These are phyloP conservation scores for Sugiyamaella xylanicola DNA, from an alignment of 1,139 yeast genomes.

Conservation along the genomic window DNA sequence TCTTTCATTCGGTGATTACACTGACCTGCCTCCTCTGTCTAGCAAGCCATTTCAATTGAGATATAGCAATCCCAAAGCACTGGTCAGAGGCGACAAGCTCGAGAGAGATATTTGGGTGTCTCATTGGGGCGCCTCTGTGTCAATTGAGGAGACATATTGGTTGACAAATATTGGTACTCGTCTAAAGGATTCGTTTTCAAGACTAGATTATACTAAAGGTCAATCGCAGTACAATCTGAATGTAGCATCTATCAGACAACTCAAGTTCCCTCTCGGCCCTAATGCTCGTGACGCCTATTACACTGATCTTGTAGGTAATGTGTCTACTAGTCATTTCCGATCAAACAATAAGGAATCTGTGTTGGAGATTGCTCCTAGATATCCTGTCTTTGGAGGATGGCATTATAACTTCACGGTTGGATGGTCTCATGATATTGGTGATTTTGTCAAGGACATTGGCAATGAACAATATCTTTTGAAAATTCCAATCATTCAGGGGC, in stretches of 20 bases:
- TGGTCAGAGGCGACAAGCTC: conserved; percentile 60
- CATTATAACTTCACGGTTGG: conserved; percentile 92
- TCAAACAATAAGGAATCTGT: conserved; percentile 43
- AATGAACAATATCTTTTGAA: conserved; percentile 61
- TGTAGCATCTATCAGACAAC: conserved; percentile 42
- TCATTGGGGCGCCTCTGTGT: conserved; percentile 65
- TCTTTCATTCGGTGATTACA: conserved; percentile 61
- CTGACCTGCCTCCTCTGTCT: conserved; percentile 51
- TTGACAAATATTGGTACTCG: conserved; percentile 74
- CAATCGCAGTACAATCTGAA: conserved; percentile 37
- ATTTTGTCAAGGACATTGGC: conserved; percentile 50
- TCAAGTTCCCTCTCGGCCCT: conserved; percentile 57
- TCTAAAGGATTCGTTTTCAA: conserved; percentile 63
- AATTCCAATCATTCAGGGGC: conserved; percentile 75
- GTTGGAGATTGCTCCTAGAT: conserved; percentile 77
- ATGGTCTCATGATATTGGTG: conserved; percentile 67
- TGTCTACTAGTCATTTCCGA: conserved; percentile 70
- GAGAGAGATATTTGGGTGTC: conserved; percentile 83
- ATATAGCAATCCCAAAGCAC: conserved; percentile 68
- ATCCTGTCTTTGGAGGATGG: conserved; percentile 96
- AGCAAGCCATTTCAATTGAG: conserved; percentile 55
- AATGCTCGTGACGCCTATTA: conserved; percentile 66
- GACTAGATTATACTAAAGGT: conserved; percentile 70
- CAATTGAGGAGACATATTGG: conserved; percentile 84
- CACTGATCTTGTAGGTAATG: conserved; percentile 91